Percentiles rank a stretch among this genome's conserved stretches.
Conservation (phyloP, 2,329 filamentous ascomycete species). For the Ophiostoma fasciatum region DNA sequence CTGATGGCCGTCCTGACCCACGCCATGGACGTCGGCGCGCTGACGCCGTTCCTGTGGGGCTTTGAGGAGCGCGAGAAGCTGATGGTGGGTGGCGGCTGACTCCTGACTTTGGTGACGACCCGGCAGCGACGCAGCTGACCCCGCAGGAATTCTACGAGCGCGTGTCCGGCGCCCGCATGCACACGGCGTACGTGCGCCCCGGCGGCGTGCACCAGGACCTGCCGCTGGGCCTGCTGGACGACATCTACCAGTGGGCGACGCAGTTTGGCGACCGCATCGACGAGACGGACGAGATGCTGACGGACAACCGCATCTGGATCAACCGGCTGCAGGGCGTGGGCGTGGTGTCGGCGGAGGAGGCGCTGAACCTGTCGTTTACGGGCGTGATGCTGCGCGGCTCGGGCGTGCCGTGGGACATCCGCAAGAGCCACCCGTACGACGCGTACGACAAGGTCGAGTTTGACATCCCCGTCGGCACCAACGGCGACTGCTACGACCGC, state of each 20-base stretch:
- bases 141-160: slow-evolving; percentile 95
- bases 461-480: slow-evolving; percentile 88
- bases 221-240: slow-evolving; percentile 82
- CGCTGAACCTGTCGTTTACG: slow-evolving; percentile 92
- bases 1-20: slow-evolving; percentile 95
- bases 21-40: slow-evolving; percentile 95
- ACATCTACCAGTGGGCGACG: slow-evolving; percentile 99
- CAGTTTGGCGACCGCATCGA: slow-evolving; percentile 98
- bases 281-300: slow-evolving; percentile 96
- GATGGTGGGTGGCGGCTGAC: slow-evolving; percentile 88
- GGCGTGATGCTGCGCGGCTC: slow-evolving; percentile 97
- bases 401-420: slow-evolving; percentile 89
- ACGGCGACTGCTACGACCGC: slow-evolving; percentile 98
- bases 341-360: slow-evolving; percentile 80
- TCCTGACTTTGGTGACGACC: no score
- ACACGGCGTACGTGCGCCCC: slow-evolving; percentile 91
- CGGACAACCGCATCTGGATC: slow-evolving; percentile 99
- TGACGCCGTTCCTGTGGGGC: slow-evolving; percentile 98
- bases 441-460: slow-evolving; percentile 98
- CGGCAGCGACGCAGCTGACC: no score
- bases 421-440: slow-evolving; percentile 94
- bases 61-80: slow-evolving; percentile 99
- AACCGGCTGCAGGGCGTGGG: slow-evolving; percentile 82
- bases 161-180: slow-evolving; percentile 92
- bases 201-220: slow-evolving; percentile 95